Evolutionary conservation across 164 flowering plant species (phyloP).

Genomic region (Macadamia tetraphylla): DNA sequence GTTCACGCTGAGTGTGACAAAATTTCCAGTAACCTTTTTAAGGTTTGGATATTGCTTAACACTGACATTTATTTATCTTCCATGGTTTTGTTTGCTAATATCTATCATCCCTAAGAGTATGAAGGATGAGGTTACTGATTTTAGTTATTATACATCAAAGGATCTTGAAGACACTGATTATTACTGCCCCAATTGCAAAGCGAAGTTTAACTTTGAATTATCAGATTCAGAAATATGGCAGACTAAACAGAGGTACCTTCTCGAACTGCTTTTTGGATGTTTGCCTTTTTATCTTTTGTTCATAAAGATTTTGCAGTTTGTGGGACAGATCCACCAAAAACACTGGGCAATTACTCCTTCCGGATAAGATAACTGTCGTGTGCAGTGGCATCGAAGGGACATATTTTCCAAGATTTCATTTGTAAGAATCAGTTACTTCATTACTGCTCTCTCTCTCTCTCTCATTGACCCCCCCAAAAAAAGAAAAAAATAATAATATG

Average conservation of each 20-base stretch:
- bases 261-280: background rate
- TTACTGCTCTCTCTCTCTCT: too few relatives aligned
- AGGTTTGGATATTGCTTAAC: slow-evolving; percentile 41
- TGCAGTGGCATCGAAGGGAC: slow-evolving; percentile 84
- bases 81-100: slow-evolving; percentile 3
- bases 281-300: background rate
- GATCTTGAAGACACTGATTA: slow-evolving; percentile 63
- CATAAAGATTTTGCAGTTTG: slow-evolving; percentile 1
- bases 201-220: slow-evolving; percentile 72
- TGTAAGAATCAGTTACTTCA: slow-evolving; percentile 43
- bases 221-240: slow-evolving; percentile 38
- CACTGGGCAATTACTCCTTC: slow-evolving; percentile 17
- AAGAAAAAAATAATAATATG: too few relatives aligned
- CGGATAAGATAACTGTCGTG: slow-evolving; percentile 55
- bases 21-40: slow-evolving; percentile 50
- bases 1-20: slow-evolving; percentile 92
- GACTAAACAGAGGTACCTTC: slow-evolving; percentile 34
- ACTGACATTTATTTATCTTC: background rate
- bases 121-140: too few relatives aligned
- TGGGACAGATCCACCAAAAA: slow-evolving; percentile 36
- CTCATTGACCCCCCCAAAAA: too few relatives aligned
- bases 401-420: slow-evolving; percentile 69
- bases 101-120: slow-evolving; percentile 1
- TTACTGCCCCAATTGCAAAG: slow-evolving; percentile 91
- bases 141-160: slow-evolving; percentile 30